Evolutionary conservation across 2,329 filamentous ascomycete species (phyloP).

Genomic region (Elsinoe perseae): DNA sequence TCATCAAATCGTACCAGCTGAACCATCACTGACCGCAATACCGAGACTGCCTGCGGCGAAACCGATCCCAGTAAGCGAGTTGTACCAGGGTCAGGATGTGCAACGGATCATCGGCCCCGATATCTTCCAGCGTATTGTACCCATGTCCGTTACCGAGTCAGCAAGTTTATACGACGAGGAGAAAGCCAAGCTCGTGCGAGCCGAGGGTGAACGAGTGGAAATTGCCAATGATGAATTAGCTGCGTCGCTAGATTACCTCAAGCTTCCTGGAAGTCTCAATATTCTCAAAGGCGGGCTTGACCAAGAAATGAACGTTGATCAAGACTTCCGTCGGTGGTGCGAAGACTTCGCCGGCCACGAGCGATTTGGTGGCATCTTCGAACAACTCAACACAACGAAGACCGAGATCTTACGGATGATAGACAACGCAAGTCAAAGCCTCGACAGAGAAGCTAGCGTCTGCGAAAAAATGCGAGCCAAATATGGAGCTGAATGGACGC

Average conservation of each 20-base stretch:
- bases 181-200: slow-evolving; percentile 89
- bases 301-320: slow-evolving; percentile 77
- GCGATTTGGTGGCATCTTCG: slow-evolving; percentile 69
- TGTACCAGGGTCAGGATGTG: slow-evolving; percentile 96
- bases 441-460: slow-evolving; percentile 95
- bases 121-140: slow-evolving; percentile 93
- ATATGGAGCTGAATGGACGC: slow-evolving; percentile 91
- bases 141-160: slow-evolving; percentile 90
- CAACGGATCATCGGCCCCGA: slow-evolving; percentile 94
- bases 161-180: slow-evolving; percentile 97
- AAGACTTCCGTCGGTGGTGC: slow-evolving; percentile 91
- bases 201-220: slow-evolving; percentile 89
- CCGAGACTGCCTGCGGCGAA: slow-evolving; percentile 91
- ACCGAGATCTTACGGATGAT: slow-evolving; percentile 63
- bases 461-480: slow-evolving; percentile 99
- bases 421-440: slow-evolving; percentile 73
- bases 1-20: slow-evolving; percentile 80
- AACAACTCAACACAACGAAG: slow-evolving; percentile 69
- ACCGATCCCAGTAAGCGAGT: slow-evolving; percentile 89
- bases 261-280: slow-evolving; percentile 79
- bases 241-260: slow-evolving; percentile 85
- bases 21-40: slow-evolving; percentile 72
- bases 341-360: slow-evolving; percentile 83
- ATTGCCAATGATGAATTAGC: slow-evolving; percentile 93
- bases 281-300: slow-evolving; percentile 89